Evolutionary conservation across 768 basidiomycete species (phyloP).

Genomic region (Cyclocybe aegerita): DNA sequence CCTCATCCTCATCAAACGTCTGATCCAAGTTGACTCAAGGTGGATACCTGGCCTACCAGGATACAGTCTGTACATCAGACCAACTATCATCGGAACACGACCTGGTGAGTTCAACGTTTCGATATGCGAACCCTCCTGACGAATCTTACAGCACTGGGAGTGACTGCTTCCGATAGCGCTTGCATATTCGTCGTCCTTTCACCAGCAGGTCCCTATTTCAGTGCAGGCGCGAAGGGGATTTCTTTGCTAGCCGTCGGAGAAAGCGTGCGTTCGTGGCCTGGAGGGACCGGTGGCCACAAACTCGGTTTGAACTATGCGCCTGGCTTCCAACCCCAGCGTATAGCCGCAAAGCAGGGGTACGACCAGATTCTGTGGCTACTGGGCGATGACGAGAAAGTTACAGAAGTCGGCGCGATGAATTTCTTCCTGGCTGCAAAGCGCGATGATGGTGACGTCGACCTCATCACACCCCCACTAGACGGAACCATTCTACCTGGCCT

Average conservation of each 20-base stretch:
- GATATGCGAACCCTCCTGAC: conserved; percentile 39
- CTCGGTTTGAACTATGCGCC: conserved; percentile 68
- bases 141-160: conserved; percentile 45
- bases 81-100: conserved; percentile 66
- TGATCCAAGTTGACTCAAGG: conserved; percentile 68
- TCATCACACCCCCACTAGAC: conserved; percentile 82
- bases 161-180: conserved; percentile 71
- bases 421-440: conserved; percentile 66
- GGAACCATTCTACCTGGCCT: conserved; percentile 91
- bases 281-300: conserved; percentile 80
- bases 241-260: conserved; percentile 41
- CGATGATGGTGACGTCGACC: conserved; percentile 64
- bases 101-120: conserved; percentile 40
- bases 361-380: conserved; percentile 79
- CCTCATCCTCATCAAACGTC: conserved; percentile 69
- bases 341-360: conserved; percentile 67
- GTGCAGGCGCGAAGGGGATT: conserved; percentile 57
- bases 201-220: conserved; percentile 78
- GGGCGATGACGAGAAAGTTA: conserved; percentile 49
- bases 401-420: conserved; percentile 80
- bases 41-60: conserved; percentile 82
- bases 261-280: conserved; percentile 47
- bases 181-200: conserved; percentile 73
- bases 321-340: conserved; percentile 60
- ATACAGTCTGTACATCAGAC: conserved; percentile 85